Evolutionary conservation across 2,329 filamentous ascomycete genomes (phyloP), one percentile per base, ranked within the genome.

Genomic region (Trichophyton rubrum): DNA sequence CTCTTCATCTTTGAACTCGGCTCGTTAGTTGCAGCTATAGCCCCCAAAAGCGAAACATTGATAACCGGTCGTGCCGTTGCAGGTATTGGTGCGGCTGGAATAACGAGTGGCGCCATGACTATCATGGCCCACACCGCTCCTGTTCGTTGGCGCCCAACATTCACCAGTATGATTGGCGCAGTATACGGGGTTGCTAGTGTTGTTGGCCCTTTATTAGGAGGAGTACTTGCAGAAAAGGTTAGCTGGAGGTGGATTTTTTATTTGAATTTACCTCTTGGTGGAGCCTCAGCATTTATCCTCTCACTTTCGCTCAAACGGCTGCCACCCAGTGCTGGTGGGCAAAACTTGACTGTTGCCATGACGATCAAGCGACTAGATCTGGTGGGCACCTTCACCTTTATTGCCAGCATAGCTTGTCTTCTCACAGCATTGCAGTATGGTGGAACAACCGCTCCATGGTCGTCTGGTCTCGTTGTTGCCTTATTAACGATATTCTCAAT

Each of bases 371-470:
- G 72, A 55, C 58, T 77, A 27, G 74, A 77, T 58, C 67, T 77
- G 0, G 60, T 73, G 15, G 79, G 79, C 1, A 78, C 74, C 2
- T 24, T 72, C 2, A 68, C 79, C n/a, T 75, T 81, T 60, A 67
- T 80, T 1, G 73, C 72, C 0, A 72, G 72, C n/a, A 69, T 78
- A 13, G 69, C 79, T 47, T 35, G 65, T 67, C 8, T 62, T 74
- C 71, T 81, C 61, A 69, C 81, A 1, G 79, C 78, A 0, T 68
- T 82, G n/a, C 74, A 80, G 58, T 77, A 72, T 69, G 76, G 77
- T 9, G 74, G 77, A 2, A 73, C 72, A 9, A 74, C 68, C n/a
- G 73, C 77, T 30, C 47, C 72, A 1, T 81, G 79, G 79, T 68
- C 66, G 27, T 73, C 71, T 62, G 69, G 68, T n/a, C 73, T 71